Base-by-base conservation (phyloP, 495 filamentous ascomycete species). In the Aspergillus conjunctus region DNA sequence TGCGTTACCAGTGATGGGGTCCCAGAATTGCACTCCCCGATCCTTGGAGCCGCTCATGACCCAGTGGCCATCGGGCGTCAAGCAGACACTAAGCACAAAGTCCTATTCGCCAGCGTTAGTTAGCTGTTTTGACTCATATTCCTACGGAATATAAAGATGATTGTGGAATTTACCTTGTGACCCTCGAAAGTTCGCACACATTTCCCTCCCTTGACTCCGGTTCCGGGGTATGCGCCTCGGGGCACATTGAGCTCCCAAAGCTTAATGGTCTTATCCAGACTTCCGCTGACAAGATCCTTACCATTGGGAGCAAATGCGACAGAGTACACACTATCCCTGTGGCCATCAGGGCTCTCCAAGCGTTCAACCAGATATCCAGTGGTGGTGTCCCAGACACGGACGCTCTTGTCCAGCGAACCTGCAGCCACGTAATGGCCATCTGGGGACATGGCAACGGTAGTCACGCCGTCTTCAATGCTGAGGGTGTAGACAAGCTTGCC, bases 191-290 rank as follows among this genome's bases (percentile, higher is more conserved):
- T 96, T 71, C 90, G 90, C 59, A 91, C 82, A 72, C 92, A 93
- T 68, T 91, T 85, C 54, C 91, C 90, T 51, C 88, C 86, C 81
- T 90, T 91, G 41, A 85, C 77, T 49, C 83, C 83, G 46, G 80
- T 80, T 67, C 83, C 84, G 43, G 82, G 77, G 55, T 86, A 79
- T 61, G 81, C 73, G 50, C 85, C 85, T 58, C 89, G 82, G 50
- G 90, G 84, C 31, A 88, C 83, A 30, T 81, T 83, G 43, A 96
- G 80, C 74, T 96, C 91, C 91, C 91, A 96, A 82, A 94, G 90
- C 81, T 96, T 96, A 79, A 96, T 96, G 3, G 91, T 94, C 82
- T 93, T 93, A 72, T 96, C 91, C 63, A 96, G 78, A 83, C 89
- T 92, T 58, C 91, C 91, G 68, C 89, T 92, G 68, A 96, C 91